phyloP scores from a whole-genome alignment of 352 stramenopile genomes.

The Pythium dissotocum region DNA sequence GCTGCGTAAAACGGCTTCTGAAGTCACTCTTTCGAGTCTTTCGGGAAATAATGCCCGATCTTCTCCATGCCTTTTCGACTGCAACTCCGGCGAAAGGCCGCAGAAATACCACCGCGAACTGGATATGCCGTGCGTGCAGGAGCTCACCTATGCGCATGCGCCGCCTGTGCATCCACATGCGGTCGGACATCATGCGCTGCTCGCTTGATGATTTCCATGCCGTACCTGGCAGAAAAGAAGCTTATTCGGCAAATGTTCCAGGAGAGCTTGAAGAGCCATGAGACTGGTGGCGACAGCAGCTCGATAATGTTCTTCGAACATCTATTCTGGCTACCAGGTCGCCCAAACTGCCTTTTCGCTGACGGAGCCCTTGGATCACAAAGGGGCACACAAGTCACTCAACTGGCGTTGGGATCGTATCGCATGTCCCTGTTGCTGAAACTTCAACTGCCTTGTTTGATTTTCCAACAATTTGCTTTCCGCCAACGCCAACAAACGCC shows the following conservation, averaged over 20 bases:
- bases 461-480: conserved; percentile 6
- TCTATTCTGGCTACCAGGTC: conserved; percentile 6
- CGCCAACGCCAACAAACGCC: neutral
- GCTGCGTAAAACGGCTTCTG: neutral
- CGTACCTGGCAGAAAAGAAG: conserved; percentile 8
- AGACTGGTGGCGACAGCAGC: neutral
- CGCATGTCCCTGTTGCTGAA: conserved; percentile 10
- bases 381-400: neutral
- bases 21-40: neutral
- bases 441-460: conserved; percentile 10
- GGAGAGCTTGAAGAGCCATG: neutral
- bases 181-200: neutral
- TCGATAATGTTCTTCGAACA: conserved; percentile 18
- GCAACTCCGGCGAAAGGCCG: neutral
- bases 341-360: neutral
- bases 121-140: neutral
- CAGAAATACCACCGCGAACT: neutral
- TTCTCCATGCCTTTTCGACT: neutral
- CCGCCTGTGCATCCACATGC: neutral
- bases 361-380: neutral
- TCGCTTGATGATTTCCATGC: neutral
- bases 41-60: neutral
- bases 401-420: neutral
- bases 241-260: conserved; percentile 12
- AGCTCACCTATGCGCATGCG: too few relatives aligned